Percentiles rank a stretch among this genome's conserved stretches.
These are phyloP conservation scores for Orbilia javanica DNA, from an alignment of 2,329 filamentous ascomycete species.

Conservation along the genomic window DNA sequence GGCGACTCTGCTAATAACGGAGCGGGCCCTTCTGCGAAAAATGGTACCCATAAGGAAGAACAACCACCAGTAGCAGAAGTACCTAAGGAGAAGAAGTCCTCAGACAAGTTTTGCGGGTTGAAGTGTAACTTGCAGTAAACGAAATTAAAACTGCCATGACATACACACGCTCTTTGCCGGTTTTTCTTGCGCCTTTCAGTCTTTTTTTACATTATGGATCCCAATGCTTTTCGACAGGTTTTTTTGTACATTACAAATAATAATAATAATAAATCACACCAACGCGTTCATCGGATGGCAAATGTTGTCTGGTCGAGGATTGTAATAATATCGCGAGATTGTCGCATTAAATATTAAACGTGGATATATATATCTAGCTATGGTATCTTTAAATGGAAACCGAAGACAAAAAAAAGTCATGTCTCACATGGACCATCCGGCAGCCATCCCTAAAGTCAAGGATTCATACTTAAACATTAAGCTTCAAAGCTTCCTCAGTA, in stretches of 20 bases:
- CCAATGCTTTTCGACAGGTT: constrained; percentile 16
- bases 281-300: background rate
- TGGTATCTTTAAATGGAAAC: background rate
- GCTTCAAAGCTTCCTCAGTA: constrained; percentile 60
- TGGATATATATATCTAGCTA: background rate
- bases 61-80: background rate
- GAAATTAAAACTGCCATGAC: background rate
- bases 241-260: constrained; percentile 41
- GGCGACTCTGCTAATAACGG: constrained; percentile 42
- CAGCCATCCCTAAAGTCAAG: background rate
- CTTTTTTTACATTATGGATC: constrained; percentile 5
- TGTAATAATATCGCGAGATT: background rate
- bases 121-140: constrained; percentile 49
- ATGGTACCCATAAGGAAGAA: constrained; percentile 16
- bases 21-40: constrained; percentile 14
- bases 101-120: constrained; percentile 52
- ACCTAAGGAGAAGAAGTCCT: constrained; percentile 24
- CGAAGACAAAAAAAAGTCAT: background rate
- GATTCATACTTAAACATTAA: constrained; percentile 22
- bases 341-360: constrained; percentile 14
- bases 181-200: background rate
- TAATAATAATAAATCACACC: constrained; percentile 37
- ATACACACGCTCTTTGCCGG: background rate
- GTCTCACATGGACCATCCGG: constrained; percentile 8
- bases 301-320: no score